Evolutionary conservation across 1,284 basidiomycete species (phyloP).

Genomic region (Kalmanozyma brasiliensis): DNA sequence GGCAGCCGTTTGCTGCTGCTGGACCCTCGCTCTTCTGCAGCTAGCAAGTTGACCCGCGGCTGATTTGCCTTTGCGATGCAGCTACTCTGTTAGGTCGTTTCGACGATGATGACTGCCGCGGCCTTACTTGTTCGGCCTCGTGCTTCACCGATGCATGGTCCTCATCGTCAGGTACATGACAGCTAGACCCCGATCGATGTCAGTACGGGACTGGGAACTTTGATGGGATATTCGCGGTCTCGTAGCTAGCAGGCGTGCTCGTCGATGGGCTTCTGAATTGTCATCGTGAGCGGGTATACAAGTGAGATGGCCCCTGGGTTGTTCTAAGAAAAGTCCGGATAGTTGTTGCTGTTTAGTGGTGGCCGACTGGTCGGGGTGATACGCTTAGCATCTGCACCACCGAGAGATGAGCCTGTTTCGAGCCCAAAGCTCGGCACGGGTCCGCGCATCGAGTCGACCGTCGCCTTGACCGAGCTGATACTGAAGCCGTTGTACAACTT

Average conservation of each 20-base stretch:
- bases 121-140: constrained; percentile 2
- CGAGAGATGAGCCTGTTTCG: constrained; percentile 13
- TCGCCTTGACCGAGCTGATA: constrained; percentile 63
- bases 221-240: no score
- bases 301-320: not conserved
- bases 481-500: constrained; percentile 47
- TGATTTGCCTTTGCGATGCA: not conserved
- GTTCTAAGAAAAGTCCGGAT: constrained; percentile 1
- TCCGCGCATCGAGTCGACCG: constrained; percentile 59
- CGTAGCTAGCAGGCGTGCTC: not conserved
- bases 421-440: constrained; percentile 13
- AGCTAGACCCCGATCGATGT: not conserved
- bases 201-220: no score
- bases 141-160: not conserved
- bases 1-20: not conserved
- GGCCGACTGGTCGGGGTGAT: constrained; percentile 59
- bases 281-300: constrained; percentile 1
- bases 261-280: not conserved
- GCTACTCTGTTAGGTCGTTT: not conserved
- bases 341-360: constrained; percentile 35
- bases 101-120: constrained; percentile 5
- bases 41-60: constrained; percentile 22
- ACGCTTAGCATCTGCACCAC: constrained; percentile 14
- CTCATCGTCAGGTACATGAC: constrained; percentile 1
- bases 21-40: constrained; percentile 11